Percentiles rank a stretch among this genome's conserved stretches.
These are phyloP conservation scores for Colletotrichum sp. DNA, from an alignment of 2,329 filamentous ascomycete genomes.

Conservation along the genomic window DNA sequence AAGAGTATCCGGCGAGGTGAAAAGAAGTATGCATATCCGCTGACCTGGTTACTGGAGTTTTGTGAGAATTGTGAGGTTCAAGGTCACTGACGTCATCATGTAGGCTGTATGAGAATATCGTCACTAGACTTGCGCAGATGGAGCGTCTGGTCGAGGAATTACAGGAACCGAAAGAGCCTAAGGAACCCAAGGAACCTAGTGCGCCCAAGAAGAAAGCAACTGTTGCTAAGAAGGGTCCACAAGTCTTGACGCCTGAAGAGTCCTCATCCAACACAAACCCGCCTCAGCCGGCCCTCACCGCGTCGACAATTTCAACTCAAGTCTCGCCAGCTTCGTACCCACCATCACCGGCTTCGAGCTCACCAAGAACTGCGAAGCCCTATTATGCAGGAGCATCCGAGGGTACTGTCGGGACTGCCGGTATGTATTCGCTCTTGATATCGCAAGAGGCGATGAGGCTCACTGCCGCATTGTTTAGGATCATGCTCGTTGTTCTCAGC, in stretches of 20 bases:
- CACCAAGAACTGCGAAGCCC: background rate
- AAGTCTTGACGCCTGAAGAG: background rate
- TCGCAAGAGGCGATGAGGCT: background rate
- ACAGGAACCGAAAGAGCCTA: background rate
- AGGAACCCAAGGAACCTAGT: background rate
- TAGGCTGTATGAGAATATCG: background rate
- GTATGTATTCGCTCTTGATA: background rate
- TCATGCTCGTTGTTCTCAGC: slow-evolving; percentile 25
- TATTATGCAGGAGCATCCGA: slow-evolving; percentile 2
- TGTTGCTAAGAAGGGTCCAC: background rate
- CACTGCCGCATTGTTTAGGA: background rate
- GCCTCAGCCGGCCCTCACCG: background rate
- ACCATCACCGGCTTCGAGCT: background rate
- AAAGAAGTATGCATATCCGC: background rate
- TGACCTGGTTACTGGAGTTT: background rate
- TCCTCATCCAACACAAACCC: background rate
- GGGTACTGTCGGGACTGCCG: background rate
- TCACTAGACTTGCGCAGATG: background rate
- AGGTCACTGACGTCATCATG: background rate
- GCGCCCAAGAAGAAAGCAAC: background rate
- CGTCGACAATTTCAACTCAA: background rate
- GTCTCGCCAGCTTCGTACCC: background rate
- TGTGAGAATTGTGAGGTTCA: background rate
- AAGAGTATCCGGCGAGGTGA: background rate
- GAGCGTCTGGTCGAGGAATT: background rate